Evolutionary conservation across 1,139 yeast genomes (phyloP), one percentile per base, ranked within the genome.

Genomic region (Lizanozyma gosingica): DNA sequence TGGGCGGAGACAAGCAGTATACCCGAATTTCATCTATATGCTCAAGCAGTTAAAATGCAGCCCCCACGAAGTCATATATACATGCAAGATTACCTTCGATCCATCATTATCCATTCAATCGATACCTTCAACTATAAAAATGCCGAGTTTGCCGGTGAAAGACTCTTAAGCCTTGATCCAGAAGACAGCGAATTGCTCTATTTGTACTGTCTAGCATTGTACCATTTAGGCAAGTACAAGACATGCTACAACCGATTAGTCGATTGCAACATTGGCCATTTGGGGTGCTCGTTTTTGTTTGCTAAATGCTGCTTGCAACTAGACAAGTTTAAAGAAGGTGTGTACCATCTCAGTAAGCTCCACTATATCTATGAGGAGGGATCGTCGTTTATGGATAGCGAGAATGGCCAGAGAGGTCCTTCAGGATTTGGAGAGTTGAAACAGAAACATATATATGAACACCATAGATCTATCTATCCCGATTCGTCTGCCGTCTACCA

Each of bases 91-190:
- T 67, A 76, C 45, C 68, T 80, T 34, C 66, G 82, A 37, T 73
- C 81, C 27, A 63, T 72, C 8, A 70, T 83, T 16, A 65, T 85
- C 56, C 85, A 85, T 51, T 76, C 84, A 14, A 59, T 87, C 35
- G 95, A 87, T 53, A 75, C 76, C 44, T 86, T 81, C 53, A 71
- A 84, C 51, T 65, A 77, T 41, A 62, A 67, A 17, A 82, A 85
- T 40, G 95, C 95, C 2, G 87, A 80, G 56, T 84, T 87, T 62
- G 84, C 92, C 11, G 75, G 85, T 33, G 95, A 87, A 53, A 67
- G 94, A 47, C 64, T 86, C 29, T 54, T 83, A 18, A 87, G 92
- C 1, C 63, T 65, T 39, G 72, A 73, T 43, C 63, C 71, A 3
- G 53, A 56, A 18, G 67, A 78, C 50, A 56, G 70, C 3, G 83